Evolutionary conservation across 2,329 filamentous ascomycete genomes (phyloP).

Genomic region (Exophiala mesophila): DNA sequence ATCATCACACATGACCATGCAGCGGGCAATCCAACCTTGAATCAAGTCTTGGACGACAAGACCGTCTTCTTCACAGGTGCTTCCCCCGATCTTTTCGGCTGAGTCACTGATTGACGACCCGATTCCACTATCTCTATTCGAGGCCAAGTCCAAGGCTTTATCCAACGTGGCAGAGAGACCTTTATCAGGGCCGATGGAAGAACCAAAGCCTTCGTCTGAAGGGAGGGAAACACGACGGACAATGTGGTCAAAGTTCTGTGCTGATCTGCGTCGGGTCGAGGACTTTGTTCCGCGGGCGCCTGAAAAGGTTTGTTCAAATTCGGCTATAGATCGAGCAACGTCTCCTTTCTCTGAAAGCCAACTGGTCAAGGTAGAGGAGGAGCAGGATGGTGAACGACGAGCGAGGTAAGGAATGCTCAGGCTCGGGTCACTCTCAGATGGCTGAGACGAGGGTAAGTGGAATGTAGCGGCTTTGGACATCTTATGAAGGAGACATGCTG

Average conservation of each 20-base stretch:
- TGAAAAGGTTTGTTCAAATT: slow-evolving; percentile 61
- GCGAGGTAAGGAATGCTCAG: slow-evolving; percentile 48
- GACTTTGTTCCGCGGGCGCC: slow-evolving; percentile 37
- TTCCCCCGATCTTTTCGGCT: slow-evolving; percentile 26
- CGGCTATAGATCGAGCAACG: slow-evolving; percentile 63
- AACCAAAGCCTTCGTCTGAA: slow-evolving; percentile 84
- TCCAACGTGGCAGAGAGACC: slow-evolving; percentile 35
- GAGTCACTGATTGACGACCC: slow-evolving; percentile 18
- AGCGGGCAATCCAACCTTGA: slow-evolving; percentile 29
- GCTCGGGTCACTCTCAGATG: slow-evolving; percentile 40
- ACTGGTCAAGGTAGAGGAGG: slow-evolving; percentile 29
- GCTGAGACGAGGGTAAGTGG: slow-evolving; percentile 41
- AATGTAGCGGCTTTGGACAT: slow-evolving; percentile 65
- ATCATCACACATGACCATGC: slow-evolving; percentile 25
- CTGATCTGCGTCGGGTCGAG: slow-evolving; percentile 28
- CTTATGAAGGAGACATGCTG: slow-evolving; percentile 34
- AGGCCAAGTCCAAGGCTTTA: slow-evolving; percentile 38
- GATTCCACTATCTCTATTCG: slow-evolving; percentile 25
- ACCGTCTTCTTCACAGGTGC: slow-evolving; percentile 27
- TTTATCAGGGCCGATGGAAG: slow-evolving; percentile 64
- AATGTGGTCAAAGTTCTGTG: slow-evolving; percentile 25
- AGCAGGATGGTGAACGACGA: slow-evolving; percentile 60
- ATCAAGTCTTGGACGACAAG: slow-evolving; percentile 22
- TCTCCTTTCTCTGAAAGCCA: slow-evolving; percentile 62
- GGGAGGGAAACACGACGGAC: slow-evolving; percentile 51